Percentiles rank a stretch among this genome's conserved stretches.
These are phyloP conservation scores for Boletus subcaerulescens DNA, from an alignment of 768 basidiomycete genomes.

Conservation along the genomic window DNA sequence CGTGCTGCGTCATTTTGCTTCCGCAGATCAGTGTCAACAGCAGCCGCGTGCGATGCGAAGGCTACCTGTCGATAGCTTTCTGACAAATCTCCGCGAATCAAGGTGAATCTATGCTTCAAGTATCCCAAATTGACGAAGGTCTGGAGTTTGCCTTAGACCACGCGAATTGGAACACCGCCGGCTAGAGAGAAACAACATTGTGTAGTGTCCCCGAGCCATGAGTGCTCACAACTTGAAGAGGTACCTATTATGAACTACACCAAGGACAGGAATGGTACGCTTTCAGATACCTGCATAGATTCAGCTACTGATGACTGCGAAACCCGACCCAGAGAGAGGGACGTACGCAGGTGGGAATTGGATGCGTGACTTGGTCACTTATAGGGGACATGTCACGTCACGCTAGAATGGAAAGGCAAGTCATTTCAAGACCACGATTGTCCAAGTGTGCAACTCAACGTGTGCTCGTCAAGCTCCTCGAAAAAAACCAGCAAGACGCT, in stretches of 20 bases:
- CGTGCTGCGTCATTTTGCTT: conserved; percentile 14
- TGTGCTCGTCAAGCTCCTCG: conserved; percentile 26
- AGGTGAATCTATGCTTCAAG: conserved; percentile 3
- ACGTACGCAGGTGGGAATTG: conserved; percentile 10
- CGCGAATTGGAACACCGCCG: conserved; percentile 14
- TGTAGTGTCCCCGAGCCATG: neutral
- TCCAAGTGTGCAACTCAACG: conserved; percentile 26
- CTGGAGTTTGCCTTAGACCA: conserved; percentile 1
- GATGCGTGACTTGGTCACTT: conserved; percentile 22
- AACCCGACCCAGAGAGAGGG: neutral
- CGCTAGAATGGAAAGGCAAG: conserved; percentile 26
- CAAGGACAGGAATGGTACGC: conserved; percentile 3
- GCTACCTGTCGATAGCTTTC: neutral
- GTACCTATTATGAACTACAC: neutral
- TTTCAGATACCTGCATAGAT: neutral
- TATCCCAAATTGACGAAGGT: neutral
- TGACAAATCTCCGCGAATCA: neutral
- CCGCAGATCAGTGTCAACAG: conserved; percentile 6
- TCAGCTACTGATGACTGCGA: neutral
- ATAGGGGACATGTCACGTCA: conserved; percentile 32
- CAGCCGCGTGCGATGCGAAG: neutral
- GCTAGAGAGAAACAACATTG: neutral
- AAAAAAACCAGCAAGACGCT: conserved; percentile 17
- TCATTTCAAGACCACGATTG: conserved; percentile 27
- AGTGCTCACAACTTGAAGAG: neutral